Percentiles rank a stretch among this genome's conserved stretches.
phyloP scores from a whole-genome alignment of 2,329 filamentous ascomycete species.

The Fusarium bulbicola region DNA sequence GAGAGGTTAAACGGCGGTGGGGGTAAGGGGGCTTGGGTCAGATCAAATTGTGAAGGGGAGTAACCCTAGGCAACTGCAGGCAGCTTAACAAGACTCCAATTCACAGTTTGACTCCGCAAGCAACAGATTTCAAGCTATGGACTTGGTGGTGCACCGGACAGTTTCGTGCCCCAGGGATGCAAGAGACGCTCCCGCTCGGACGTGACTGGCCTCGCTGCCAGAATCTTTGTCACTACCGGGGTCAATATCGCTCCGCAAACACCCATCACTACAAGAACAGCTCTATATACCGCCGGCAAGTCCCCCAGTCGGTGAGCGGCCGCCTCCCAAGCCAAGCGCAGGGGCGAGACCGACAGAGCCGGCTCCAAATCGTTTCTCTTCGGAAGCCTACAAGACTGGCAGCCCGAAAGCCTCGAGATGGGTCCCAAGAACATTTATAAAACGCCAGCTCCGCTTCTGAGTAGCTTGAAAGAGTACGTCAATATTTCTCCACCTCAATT shows the following conservation, averaged over 20 bases:
- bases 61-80: no score
- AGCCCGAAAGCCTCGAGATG: neutral
- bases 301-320: neutral
- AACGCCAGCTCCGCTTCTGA: neutral
- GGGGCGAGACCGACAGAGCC: neutral
- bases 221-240: neutral
- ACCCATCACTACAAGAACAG: neutral
- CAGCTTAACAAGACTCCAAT: no score
- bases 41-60: no score
- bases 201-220: neutral
- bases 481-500: neutral
- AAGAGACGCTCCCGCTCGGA: rapidly evolving
- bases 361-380: neutral
- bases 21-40: no score
- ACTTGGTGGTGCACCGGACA: rapidly evolving
- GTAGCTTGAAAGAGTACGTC: rapidly evolving
- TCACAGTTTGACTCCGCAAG: no score
- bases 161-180: rapidly evolving
- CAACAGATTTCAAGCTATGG: neutral
- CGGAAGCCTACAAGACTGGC: neutral
- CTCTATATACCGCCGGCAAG: neutral
- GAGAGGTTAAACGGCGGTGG: no score
- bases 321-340: neutral
- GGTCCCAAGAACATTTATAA: rapidly evolving
- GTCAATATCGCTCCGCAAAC: neutral